Base-by-base conservation (phyloP, 176 grass and related monocot species). In the Rhynchospora tenuis region DNA sequence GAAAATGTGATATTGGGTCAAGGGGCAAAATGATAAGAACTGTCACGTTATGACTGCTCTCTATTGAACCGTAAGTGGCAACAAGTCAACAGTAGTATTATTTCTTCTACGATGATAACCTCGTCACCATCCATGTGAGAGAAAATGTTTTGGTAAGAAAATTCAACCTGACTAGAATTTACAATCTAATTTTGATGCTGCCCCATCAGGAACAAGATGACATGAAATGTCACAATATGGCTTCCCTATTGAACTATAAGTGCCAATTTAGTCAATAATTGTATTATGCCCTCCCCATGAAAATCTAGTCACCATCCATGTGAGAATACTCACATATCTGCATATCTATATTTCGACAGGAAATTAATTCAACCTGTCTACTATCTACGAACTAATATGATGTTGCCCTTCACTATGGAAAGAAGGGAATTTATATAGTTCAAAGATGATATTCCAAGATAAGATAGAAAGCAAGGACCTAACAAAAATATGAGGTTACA, bases 391-490 rank as follows among this genome's bases (percentile, higher is more conserved):
- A 68, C 13, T 27, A 28, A 26, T 74, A 52, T 74, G 46, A 51
- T 74, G 71, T 74, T 74, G 46, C 44, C 71, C 10, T 74, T 52
- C 46, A 51, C 44, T 51, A 52, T 22, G 11, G 8, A 69, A 42
- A 44, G 5, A 69, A 44, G 0, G 44, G 14, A 44, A 69, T 17
- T 69, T 43, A 6, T 43, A 9, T 69, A 44, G 13, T 31, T 69
- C 20, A 78, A 71, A 44, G 55, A 43, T 80, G 77, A 78, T 48
- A 58, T 56, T 80, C 77, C 77, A 80, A 80, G 9, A 44, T 5
- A 66, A 38, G 55, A 80, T 80, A 61, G 2, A 60, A 59, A 61
- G 77, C 44, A 55, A 20, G 54, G 77, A 24, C 50, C 77, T 60
- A 61, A 80, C 29, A 59, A n/a, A 38, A 59, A 58, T 78, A 78